Base-by-base conservation (phyloP, 768 basidiomycete species). In the Chalciporus piperatus region DNA sequence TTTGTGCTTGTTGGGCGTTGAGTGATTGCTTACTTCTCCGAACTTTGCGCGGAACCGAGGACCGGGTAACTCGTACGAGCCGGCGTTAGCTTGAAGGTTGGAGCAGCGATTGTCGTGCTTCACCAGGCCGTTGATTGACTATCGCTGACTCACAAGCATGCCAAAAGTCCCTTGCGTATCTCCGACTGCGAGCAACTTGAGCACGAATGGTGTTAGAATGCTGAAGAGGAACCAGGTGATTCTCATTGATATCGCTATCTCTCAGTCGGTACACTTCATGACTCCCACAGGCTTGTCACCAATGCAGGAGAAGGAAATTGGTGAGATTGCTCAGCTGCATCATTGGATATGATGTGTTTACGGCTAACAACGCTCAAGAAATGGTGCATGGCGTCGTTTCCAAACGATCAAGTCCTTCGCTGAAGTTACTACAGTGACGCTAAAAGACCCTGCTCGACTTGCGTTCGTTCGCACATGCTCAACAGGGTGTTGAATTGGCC, bases 251-350 rank as follows among this genome's bases (percentile, higher is more conserved):
- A 50, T 23, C 22, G 20, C 14, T 23, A 20, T 8, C 14, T 50
- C 32, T 51, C 35, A 37, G 35, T 33, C 14, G 23, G 20, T 32
- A 40, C 41, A 48, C 23, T 47, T 17, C 51, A 41, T 45, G 39
- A 30, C 30, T 39, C 28, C 43, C 20, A 20, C 32, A 72, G 72
- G 72, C 74, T n/a, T 75, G 73, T 48, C 70, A 71, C 45, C 66
- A 88, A 75, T 90, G 88, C 63, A 83, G 88, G 37, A 76, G 81
- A 56, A 78, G 88, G 52, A 90, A 90, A 68, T 63, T 89, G 70
- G 85, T 85, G 59, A 66, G 82, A 64, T 40, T 55, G 22, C 23
- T 46, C 30, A 28, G 45, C 22, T 22, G 22, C 33, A 32, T 48
- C 6, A 48, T 27, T 28, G 27, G 27, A 38, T 43, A 52, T 52